A percentile compares a stretch with the other conserved stretches of the same genome.
Conservation (phyloP, 2,329 filamentous ascomycete genomes). For the Cylindrodendrum hubeiense region DNA sequence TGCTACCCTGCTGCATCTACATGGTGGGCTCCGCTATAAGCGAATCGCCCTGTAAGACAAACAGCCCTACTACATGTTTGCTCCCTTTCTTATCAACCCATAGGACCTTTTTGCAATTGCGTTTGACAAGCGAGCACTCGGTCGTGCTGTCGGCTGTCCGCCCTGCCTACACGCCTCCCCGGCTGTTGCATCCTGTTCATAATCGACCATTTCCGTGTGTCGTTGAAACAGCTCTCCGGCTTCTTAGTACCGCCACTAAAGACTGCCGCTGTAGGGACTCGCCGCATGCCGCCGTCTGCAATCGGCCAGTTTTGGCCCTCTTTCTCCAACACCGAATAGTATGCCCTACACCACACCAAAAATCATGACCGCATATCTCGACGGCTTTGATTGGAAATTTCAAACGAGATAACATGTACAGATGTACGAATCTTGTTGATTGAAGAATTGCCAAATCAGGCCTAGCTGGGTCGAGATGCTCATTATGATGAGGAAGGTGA, state of each 20-base stretch:
- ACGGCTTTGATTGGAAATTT: not conserved
- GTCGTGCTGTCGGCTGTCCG: not conserved
- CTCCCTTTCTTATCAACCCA: not conserved
- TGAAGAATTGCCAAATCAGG: not conserved
- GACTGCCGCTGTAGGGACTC: not conserved
- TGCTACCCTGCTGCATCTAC: slow-evolving; percentile 22
- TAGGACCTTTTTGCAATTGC: not conserved
- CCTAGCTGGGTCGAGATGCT: not conserved
- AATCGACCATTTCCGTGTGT: not conserved
- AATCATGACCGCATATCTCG: not conserved
- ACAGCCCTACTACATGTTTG: not conserved
- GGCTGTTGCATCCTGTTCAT: not conserved
- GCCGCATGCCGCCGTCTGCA: not conserved
- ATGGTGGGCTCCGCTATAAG: slow-evolving; percentile 12
- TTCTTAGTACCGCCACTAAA: not conserved
- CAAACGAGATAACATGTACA: not conserved
- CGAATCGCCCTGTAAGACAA: not conserved
- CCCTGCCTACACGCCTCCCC: not conserved
- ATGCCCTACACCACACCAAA: not conserved
- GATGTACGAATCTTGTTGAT: not conserved
- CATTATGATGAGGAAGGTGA: not conserved
- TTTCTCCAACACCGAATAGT: not conserved
- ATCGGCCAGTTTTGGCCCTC: not conserved
- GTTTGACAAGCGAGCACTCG: not conserved
- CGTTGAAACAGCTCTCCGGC: not conserved